Conservation (phyloP, 345 rosid species). For the Geranium brycei region DNA sequence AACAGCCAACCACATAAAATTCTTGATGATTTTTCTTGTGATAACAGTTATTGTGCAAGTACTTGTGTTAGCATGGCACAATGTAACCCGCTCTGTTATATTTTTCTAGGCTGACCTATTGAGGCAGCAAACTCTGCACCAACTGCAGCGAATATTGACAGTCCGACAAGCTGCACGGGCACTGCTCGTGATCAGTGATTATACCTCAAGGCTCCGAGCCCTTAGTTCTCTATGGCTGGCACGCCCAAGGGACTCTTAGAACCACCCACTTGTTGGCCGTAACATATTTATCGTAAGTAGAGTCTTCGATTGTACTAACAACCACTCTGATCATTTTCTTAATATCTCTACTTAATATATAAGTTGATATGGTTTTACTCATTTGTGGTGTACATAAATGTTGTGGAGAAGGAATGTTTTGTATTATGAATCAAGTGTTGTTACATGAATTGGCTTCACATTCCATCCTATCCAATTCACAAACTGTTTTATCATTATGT, state of each 20-base stretch:
- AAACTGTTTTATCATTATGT: too few species aligned
- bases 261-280: background rate
- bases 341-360: too few species aligned
- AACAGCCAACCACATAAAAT: too few species aligned
- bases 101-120: constrained; percentile 69
- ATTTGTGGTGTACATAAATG: too few species aligned
- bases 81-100: background rate
- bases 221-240: constrained; percentile 95
- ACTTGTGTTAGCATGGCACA: background rate
- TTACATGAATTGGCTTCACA: background rate
- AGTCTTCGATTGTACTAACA: too few species aligned
- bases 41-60: too few species aligned
- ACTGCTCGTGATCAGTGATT: constrained; percentile 66
- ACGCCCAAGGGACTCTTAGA: constrained; percentile 48
- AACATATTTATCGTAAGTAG: background rate
- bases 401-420: background rate
- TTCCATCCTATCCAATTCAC: too few species aligned
- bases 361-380: too few species aligned
- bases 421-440: background rate
- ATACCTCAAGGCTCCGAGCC: constrained; percentile 68
- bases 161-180: constrained; percentile 88
- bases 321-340: too few species aligned
- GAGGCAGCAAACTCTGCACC: constrained; percentile 86
- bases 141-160: constrained; percentile 70
- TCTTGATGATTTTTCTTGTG: too few species aligned